Evolutionary conservation across 345 rosid species (phyloP).

Genomic region (Eucalyptus grandis): DNA sequence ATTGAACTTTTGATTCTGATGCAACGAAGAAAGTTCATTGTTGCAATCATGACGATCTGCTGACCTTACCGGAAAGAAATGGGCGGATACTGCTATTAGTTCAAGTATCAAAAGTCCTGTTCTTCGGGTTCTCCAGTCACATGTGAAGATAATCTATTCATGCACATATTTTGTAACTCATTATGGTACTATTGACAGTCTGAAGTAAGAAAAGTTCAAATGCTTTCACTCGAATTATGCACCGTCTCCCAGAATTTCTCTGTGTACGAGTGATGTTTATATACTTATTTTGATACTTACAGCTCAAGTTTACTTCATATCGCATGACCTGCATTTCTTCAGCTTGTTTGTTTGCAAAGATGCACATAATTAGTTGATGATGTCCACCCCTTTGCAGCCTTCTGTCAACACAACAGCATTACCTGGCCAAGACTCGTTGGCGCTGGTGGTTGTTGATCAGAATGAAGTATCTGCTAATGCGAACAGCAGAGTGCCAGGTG

Average conservation of each 20-base stretch:
- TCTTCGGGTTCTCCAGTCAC: background rate
- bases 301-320: background rate
- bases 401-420: background rate
- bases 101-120: background rate
- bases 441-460: slow-evolving; percentile 17
- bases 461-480: background rate
- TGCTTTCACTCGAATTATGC: background rate
- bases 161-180: background rate
- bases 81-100: background rate
- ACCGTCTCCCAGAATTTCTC: background rate
- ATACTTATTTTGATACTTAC: background rate
- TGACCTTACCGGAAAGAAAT: background rate
- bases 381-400: background rate
- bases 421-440: slow-evolving; percentile 10
- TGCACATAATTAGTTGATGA: background rate
- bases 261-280: background rate
- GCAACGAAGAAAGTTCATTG: background rate
- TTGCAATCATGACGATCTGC: background rate
- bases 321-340: background rate
- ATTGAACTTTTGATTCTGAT: background rate
- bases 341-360: background rate
- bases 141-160: background rate
- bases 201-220: background rate
- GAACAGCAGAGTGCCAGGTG: slow-evolving; percentile 15
- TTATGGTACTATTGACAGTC: background rate